Conservation (phyloP, 257 asterid species). For the Solanum commersonii region DNA sequence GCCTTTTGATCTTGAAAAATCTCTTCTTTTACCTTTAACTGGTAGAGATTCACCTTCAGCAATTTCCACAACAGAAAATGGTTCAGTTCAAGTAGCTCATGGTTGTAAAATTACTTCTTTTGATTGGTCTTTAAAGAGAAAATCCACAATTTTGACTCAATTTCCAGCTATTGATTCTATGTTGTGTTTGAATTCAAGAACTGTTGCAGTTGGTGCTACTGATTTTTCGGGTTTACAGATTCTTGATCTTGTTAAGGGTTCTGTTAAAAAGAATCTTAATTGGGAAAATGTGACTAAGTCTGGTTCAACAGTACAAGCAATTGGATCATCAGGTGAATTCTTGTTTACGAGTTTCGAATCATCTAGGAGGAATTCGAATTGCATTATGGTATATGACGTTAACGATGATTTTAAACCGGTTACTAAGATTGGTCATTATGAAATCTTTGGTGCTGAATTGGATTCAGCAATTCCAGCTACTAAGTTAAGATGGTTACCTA, state of each 20-base stretch:
- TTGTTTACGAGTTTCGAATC: constrained; percentile 93
- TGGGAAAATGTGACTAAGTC: constrained; percentile 95
- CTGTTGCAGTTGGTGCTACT: constrained; percentile 84
- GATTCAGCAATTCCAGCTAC: constrained; percentile 92
- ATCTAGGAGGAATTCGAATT: constrained; percentile 71
- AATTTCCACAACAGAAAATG: constrained; percentile 55
- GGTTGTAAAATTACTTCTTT: constrained; percentile 81
- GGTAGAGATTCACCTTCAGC: constrained; percentile 84
- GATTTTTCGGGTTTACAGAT: constrained; percentile 85
- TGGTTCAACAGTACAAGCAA: constrained; percentile 80
- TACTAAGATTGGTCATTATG: constrained; percentile 57
- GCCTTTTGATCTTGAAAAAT: constrained; percentile 68
- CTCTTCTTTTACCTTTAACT: constrained; percentile 40
- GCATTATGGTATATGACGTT: constrained; percentile 68
- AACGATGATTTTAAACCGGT: constrained; percentile 40
- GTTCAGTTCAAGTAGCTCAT: constrained; percentile 83
- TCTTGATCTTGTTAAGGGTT: constrained; percentile 58
- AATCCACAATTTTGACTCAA: constrained; percentile 69
- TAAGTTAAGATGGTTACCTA: constrained; percentile 57
- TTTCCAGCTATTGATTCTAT: constrained; percentile 75
- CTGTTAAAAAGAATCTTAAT: constrained; percentile 42
- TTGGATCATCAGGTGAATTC: constrained; percentile 53
- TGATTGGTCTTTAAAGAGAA: constrained; percentile 77
- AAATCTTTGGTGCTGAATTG: constrained; percentile 79
- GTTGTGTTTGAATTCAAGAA: constrained; percentile 43